Conservation (phyloP, 768 basidiomycete genomes). For the Pleurotus platypus region DNA sequence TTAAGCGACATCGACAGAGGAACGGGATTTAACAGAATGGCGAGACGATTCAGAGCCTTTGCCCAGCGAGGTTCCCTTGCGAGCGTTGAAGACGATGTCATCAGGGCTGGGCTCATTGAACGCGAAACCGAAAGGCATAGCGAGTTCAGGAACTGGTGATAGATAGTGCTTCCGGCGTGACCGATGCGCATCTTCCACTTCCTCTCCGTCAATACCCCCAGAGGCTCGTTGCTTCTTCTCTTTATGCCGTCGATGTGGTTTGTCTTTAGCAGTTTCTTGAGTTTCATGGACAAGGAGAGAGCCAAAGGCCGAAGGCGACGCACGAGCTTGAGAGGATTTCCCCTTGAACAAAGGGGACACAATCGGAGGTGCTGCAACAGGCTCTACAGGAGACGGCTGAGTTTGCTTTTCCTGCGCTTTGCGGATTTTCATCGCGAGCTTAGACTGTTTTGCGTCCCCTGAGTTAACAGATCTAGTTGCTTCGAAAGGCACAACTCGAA, state of each 20-base stretch:
- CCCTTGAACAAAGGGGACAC: slow-evolving; percentile 58
- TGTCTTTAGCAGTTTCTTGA: slow-evolving; percentile 34
- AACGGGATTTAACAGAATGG: slow-evolving; percentile 18
- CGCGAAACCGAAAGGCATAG: slow-evolving; percentile 43
- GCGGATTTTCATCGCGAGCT: slow-evolving; percentile 73
- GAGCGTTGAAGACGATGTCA: slow-evolving; percentile 78
- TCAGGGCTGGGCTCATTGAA: slow-evolving; percentile 91
- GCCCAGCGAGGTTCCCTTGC: slow-evolving; percentile 66
- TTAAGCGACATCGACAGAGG: slow-evolving; percentile 13
- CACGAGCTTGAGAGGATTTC: slow-evolving; percentile 53
- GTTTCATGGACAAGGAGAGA: slow-evolving; percentile 62
- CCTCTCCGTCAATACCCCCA: slow-evolving; percentile 26
- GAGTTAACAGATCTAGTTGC: slow-evolving; percentile 15
- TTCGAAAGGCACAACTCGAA: slow-evolving; percentile 42
- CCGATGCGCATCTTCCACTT: slow-evolving; percentile 14
- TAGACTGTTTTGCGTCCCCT: slow-evolving; percentile 52
- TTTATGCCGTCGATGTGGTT: slow-evolving; percentile 25
- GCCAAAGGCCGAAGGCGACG: slow-evolving; percentile 76
- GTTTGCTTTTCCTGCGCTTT: slow-evolving; percentile 43
- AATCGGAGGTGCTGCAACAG: slow-evolving; percentile 21
- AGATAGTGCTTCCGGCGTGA: slow-evolving; percentile 14
- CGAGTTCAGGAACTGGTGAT: slow-evolving; percentile 30
- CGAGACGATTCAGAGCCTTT: slow-evolving; percentile 20
- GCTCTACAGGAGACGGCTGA: slow-evolving; percentile 11
- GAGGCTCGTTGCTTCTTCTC: slow-evolving; percentile 7